Evolutionary conservation across 1,139 yeast species (phyloP).

Genomic region (Blastobotrys proliferans): DNA sequence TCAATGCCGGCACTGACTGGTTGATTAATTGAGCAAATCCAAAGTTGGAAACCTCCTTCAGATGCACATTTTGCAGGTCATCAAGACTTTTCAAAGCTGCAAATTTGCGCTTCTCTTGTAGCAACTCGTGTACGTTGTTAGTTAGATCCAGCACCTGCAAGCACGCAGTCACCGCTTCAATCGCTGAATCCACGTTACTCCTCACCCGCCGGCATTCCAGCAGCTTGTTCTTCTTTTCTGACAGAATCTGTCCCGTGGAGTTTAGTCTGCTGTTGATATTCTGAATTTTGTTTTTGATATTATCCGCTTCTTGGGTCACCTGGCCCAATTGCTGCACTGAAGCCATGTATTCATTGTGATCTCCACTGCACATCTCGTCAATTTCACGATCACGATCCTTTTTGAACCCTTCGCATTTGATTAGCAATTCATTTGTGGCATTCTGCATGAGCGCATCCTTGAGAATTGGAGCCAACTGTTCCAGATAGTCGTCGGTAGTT

Average conservation of each 20-base stretch:
- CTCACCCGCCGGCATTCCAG: conserved; percentile 30
- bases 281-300: conserved; percentile 49
- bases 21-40: conserved; percentile 61
- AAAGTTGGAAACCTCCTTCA: conserved; percentile 65
- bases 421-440: conserved; percentile 54
- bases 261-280: conserved; percentile 52
- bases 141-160: conserved; percentile 81
- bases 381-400: conserved; percentile 60
- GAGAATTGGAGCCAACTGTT: conserved; percentile 76
- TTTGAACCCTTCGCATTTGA: conserved; percentile 54
- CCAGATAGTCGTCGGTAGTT: conserved; percentile 64
- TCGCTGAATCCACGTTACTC: conserved; percentile 34
- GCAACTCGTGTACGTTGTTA: conserved; percentile 78
- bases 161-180: conserved; percentile 46
- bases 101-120: conserved; percentile 70
- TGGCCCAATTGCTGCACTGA: conserved; percentile 54
- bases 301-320: conserved; percentile 52
- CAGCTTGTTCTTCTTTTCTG: conserved; percentile 41
- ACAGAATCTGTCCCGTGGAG: conserved; percentile 60
- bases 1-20: conserved; percentile 73
- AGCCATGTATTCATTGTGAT: conserved; percentile 50
- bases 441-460: conserved; percentile 58
- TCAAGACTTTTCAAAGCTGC: conserved; percentile 82
- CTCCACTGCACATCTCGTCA: conserved; percentile 55
- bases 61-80: conserved; percentile 63